phyloP scores from a whole-genome alignment of 306 rosid genomes.

The Oxytropis ochrocephala region DNA sequence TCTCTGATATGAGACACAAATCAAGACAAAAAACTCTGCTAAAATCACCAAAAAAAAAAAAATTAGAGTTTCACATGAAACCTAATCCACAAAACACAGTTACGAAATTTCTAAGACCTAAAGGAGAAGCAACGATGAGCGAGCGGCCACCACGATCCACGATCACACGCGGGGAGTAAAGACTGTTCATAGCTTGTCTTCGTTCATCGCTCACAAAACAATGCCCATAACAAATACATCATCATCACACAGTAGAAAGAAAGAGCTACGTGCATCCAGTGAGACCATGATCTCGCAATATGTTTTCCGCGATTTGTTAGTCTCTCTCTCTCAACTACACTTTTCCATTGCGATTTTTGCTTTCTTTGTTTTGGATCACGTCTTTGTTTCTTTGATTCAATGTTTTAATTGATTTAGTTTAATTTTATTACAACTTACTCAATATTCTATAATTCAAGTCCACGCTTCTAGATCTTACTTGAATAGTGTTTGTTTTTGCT shows the following conservation, averaged over 20 bases:
- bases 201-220: neutral
- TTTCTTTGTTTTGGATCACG: conserved; percentile 22
- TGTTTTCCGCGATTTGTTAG: conserved; percentile 46
- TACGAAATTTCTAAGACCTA: too few species aligned
- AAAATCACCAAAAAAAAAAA: too few species aligned
- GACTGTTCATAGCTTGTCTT: neutral
- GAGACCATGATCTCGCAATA: conserved; percentile 44
- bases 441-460: conserved; percentile 9
- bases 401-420: neutral
- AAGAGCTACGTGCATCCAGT: neutral
- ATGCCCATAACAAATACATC: conserved; percentile 2
- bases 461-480: too few species aligned
- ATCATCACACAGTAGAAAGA: neutral
- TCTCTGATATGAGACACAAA: too few species aligned
- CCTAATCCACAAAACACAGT: too few species aligned
- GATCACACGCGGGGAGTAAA: neutral
- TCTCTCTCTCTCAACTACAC: conserved; percentile 7
- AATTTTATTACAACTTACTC: neutral
- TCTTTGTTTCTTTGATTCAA: conserved; percentile 15
- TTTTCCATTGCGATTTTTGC: neutral
- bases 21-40: too few species aligned
- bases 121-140: too few species aligned
- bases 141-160: too few species aligned
- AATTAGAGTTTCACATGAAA: too few species aligned
- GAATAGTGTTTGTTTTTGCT: too few species aligned